Base-by-base conservation (phyloP, 257 asterid species). In the Plantago major region DNA sequence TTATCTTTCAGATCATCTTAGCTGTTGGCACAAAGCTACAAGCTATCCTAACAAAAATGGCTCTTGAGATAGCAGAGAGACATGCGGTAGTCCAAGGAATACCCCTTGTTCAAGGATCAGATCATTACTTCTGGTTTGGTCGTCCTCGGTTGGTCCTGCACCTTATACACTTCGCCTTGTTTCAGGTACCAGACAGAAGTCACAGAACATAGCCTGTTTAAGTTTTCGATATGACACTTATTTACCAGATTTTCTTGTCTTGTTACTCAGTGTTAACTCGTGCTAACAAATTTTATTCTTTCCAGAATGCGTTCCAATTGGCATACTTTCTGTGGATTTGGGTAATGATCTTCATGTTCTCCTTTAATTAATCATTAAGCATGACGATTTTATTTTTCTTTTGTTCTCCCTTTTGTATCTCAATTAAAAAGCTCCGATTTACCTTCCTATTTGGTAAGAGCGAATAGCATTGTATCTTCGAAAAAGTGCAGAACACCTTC, bases 61-160 rank as follows among this genome's bases (percentile, higher is more conserved):
- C 98, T 11, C 63, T 91, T 37, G 93, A 91, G 71, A 91, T 86
- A 64, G 58, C 74, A 2, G 98, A 91, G 64, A 81, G 90, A 43
- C 93, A 91, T 50, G 93, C 97, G 12, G 95, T 91, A 17, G 95
- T 86, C 58, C 95, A 86, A 71, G 98, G 98, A 67, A 91, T 91
- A 57, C 97, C 98, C 42, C 95, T 88, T n/a, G 98, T 88, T 55
- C 92, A 84, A 77, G 98, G 80, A 71, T 82, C 93, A 0, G 93
- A 91, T 65, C 71, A 78, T 62, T 86, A 83, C 50, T 91, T 91
- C 56, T 91, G 98, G 98, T 86, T 91, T 22, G 83, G 95, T 11
- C 79, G 74, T 14, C 98, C 98, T 58, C 77, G 58, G 22, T 52
- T 91, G 66, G 86, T 86, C 64, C 82, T 91, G 40, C 80, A 79